These are phyloP conservation scores for Stereocaulon alpinum DNA, from an alignment of 495 filamentous ascomycete species.

Conservation along the genomic window DNA sequence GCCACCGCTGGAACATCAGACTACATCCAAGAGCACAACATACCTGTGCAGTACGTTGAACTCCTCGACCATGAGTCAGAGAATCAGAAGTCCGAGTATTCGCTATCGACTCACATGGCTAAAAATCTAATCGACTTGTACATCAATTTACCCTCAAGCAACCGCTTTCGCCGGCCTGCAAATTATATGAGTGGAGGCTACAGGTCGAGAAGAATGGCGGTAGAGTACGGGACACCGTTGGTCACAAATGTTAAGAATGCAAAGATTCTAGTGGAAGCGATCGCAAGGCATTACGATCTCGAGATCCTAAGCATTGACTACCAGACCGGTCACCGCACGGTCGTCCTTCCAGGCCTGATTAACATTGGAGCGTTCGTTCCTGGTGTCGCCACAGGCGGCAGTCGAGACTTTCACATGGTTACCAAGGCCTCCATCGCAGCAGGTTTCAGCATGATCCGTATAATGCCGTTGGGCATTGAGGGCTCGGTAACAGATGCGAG, in stretches of 20 bases:
- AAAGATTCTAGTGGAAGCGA: conserved; percentile 90
- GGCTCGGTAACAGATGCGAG: conserved; percentile 62
- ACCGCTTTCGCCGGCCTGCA: conserved; percentile 86
- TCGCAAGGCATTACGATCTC: conserved; percentile 76
- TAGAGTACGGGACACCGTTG: conserved; percentile 94
- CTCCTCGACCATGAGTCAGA: conserved; percentile 59
- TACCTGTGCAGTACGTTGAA: conserved; percentile 86
- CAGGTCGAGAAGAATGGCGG: conserved; percentile 89
- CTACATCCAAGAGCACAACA: conserved; percentile 82
- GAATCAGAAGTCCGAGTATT: conserved; percentile 90
- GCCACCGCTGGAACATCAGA: conserved; percentile 94
- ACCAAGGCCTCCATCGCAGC: conserved; percentile 66
- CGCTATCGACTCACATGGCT: conserved; percentile 84
- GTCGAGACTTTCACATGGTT: conserved; percentile 57
- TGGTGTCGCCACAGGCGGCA: conserved; percentile 52
- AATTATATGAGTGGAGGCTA: conserved; percentile 99
- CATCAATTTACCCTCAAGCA: conserved; percentile 97
- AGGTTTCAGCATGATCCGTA: conserved; percentile 76
- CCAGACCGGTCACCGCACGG: conserved; percentile 74
- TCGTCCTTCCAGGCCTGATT: conserved; percentile 65
- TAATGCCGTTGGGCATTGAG: conserved; percentile 68
- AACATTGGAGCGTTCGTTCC: conserved; percentile 77
- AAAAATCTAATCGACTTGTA: conserved; percentile 98
- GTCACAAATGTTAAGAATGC: conserved; percentile 99
- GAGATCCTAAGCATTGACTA: conserved; percentile 74